A percentile compares a stretch with the other conserved stretches of the same genome.
Conservation (phyloP, 2,329 filamentous ascomycete genomes). For the Neocatenulostroma microsporum region DNA sequence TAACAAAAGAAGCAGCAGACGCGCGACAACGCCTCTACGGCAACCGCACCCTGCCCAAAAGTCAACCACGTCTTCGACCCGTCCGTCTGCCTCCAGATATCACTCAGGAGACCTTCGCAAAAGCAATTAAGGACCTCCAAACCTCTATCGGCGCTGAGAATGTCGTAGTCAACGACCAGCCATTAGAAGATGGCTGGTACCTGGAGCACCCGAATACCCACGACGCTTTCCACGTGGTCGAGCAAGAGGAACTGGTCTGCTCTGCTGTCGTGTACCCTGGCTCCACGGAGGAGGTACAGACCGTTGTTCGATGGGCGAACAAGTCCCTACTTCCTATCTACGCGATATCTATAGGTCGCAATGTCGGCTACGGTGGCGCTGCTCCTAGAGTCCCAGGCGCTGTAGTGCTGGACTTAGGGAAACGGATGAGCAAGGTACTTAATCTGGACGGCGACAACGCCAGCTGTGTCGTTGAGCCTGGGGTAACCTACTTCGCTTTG, state of each 20-base stretch:
- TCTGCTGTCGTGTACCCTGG: constrained; percentile 35
- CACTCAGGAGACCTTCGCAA: neutral
- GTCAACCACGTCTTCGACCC: neutral
- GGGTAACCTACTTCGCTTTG: constrained; percentile 47
- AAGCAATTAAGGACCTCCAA: constrained; percentile 1
- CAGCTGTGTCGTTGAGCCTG: constrained; percentile 48
- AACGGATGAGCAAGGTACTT: constrained; percentile 47
- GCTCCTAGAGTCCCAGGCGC: constrained; percentile 46
- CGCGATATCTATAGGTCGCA: constrained; percentile 44
- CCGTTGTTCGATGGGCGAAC: constrained; percentile 29
- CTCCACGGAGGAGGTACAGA: constrained; percentile 20
- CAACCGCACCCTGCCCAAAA: neutral
- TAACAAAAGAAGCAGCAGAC: neutral
- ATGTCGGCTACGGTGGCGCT: constrained; percentile 50
- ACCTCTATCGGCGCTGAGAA: constrained; percentile 3
- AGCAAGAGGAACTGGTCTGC: constrained; percentile 35
- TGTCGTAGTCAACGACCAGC: constrained; percentile 4
- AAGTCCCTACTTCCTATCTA: constrained; percentile 41
- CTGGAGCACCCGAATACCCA: constrained; percentile 3
- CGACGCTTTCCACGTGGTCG: neutral
- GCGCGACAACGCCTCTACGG: constrained; percentile 1
- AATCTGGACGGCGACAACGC: constrained; percentile 45
- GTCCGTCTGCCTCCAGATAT: constrained; percentile 1
- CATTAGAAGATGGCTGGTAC: constrained; percentile 4
- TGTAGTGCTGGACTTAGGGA: constrained; percentile 47